These are phyloP conservation scores for Aspergillus sp. DNA, from an alignment of 2,329 filamentous ascomycete species.

Conservation along the genomic window DNA sequence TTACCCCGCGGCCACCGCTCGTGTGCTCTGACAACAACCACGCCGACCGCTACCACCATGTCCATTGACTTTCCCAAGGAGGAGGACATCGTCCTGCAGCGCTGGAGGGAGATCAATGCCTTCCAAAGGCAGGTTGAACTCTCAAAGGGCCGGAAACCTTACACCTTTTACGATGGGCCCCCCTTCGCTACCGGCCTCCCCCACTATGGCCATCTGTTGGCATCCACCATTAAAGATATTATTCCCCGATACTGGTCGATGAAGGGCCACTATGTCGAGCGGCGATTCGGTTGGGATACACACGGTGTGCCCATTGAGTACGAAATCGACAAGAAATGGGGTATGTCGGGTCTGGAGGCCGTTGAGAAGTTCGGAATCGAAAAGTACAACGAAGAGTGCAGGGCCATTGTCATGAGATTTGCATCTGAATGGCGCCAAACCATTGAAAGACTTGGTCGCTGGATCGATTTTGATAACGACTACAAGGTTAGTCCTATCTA, in stretches of 20 bases:
- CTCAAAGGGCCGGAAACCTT: slow-evolving; percentile 76
- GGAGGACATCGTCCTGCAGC: slow-evolving; percentile 79
- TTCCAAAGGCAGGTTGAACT: slow-evolving; percentile 87
- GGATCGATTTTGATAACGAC: slow-evolving; percentile 98
- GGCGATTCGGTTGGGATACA: slow-evolving; percentile 93
- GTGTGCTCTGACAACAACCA: slow-evolving; percentile 13
- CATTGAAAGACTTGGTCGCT: slow-evolving; percentile 84
- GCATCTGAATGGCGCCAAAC: slow-evolving; percentile 83
- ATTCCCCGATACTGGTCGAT: slow-evolving; percentile 97
- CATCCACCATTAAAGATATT: slow-evolving; percentile 95
- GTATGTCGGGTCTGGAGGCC: slow-evolving; percentile 82
- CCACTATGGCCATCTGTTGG: slow-evolving; percentile 75
- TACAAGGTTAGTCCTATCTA: slow-evolving; percentile 66
- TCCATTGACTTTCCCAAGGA: slow-evolving; percentile 91
- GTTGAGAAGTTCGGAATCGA: slow-evolving; percentile 83
- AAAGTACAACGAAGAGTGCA: slow-evolving; percentile 89
- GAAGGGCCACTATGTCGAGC: slow-evolving; percentile 90
- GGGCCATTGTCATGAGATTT: slow-evolving; percentile 90
- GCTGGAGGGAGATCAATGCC: slow-evolving; percentile 90
- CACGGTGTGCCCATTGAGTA: slow-evolving; percentile 94
- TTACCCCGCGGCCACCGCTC: slow-evolving; percentile 25
- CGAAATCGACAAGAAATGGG: slow-evolving; percentile 95
- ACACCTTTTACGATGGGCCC: slow-evolving; percentile 92
- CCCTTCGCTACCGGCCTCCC: slow-evolving; percentile 72
- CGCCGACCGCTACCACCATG: slow-evolving; percentile 50